Conservation (phyloP, 164 flowering plant species). For the Aristolochia fimbriata region DNA sequence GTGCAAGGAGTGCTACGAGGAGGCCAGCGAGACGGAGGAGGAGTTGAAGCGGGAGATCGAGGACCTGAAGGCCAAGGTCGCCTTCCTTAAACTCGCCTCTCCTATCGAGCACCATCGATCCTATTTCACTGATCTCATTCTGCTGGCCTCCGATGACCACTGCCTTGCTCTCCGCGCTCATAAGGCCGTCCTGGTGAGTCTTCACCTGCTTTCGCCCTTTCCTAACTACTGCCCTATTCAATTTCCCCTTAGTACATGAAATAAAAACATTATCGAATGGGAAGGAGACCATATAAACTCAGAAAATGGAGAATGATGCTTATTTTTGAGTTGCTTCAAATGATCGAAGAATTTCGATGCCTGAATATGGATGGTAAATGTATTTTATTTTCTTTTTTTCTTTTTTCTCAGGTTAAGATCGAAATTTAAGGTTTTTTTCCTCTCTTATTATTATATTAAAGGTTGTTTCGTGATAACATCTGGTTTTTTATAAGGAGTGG, state of each 20-base stretch:
- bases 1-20: conserved; percentile 92
- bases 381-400: no score
- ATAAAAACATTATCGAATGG: no score
- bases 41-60: conserved; percentile 87
- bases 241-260: neutral
- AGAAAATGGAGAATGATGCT: no score
- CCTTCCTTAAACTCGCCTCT: conserved; percentile 43
- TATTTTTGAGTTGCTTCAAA: no score
- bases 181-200: conserved; percentile 59
- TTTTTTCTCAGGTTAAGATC: no score
- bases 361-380: no score
- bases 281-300: no score
- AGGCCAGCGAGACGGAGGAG: conserved; percentile 86
- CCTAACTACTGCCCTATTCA: neutral
- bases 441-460: no score
- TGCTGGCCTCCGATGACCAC: conserved; percentile 44
- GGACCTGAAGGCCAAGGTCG: conserved; percentile 66
- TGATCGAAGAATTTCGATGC: no score
- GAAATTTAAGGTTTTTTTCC: no score
- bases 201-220: neutral
- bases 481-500: no score
- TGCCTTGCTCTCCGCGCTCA: conserved; percentile 50
- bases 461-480: no score
- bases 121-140: conserved; percentile 49
- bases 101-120: conserved; percentile 22